phyloP scores from a whole-genome alignment of 1,284 basidiomycete species.

The Wolfiporia cocos region DNA sequence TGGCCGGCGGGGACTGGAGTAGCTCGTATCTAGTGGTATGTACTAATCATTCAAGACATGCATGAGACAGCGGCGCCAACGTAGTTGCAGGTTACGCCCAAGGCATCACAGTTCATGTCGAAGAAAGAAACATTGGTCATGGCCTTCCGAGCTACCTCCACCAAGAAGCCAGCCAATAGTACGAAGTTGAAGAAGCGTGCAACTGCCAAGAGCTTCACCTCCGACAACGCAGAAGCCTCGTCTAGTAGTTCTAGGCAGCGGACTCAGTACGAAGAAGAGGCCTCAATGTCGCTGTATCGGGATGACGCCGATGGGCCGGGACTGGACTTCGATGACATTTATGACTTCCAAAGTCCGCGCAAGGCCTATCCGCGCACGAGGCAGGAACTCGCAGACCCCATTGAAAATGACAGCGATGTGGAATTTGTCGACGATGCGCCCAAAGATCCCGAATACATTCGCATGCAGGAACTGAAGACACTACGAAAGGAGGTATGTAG shows the following conservation, averaged over 20 bases:
- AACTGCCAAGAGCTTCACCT: background rate
- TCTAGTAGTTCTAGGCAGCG: background rate
- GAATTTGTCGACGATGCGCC: background rate
- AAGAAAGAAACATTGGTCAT: background rate
- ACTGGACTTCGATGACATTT: constrained; percentile 1
- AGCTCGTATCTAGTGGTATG: constrained; percentile 30
- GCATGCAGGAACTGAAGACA: background rate
- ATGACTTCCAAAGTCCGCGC: constrained; percentile 9
- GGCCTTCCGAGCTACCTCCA: background rate
- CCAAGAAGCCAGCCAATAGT: background rate
- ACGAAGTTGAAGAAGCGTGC: background rate
- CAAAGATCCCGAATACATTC: background rate
- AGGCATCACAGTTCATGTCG: constrained; percentile 1
- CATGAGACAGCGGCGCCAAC: background rate
- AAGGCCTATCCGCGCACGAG: constrained; percentile 3
- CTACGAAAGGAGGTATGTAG: too few relatives aligned
- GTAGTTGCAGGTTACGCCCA: constrained; percentile 1
- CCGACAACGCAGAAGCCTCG: background rate
- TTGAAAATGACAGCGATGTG: background rate
- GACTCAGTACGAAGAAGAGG: background rate
- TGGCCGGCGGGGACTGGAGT: constrained; percentile 23
- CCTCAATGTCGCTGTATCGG: background rate
- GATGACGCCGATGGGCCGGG: constrained; percentile 1
- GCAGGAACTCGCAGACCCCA: background rate
- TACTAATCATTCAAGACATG: background rate